phyloP scores from a whole-genome alignment of 2,329 filamentous ascomycete species.

The Calycina herbarum region DNA sequence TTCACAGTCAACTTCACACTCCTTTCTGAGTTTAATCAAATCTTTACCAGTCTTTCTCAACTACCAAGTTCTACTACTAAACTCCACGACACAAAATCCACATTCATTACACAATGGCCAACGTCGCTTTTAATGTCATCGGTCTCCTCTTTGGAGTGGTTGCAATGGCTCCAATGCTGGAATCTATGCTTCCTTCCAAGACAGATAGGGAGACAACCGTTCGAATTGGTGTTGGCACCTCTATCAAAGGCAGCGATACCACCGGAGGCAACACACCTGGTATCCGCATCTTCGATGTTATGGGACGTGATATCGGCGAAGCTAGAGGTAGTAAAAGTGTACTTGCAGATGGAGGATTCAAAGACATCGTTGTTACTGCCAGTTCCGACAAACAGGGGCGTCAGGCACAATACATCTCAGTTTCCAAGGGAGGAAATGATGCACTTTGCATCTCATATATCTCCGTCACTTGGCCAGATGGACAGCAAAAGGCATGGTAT shows the following conservation, averaged over 20 bases:
- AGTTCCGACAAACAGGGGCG: not conserved
- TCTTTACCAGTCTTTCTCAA: not conserved
- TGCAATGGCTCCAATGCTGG: slow-evolving; percentile 5
- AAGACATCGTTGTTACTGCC: not conserved
- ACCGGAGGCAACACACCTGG: slow-evolving; percentile 8
- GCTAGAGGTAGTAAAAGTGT: not conserved
- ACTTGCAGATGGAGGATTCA: not conserved
- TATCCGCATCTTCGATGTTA: slow-evolving; percentile 5
- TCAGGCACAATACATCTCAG: slow-evolving; percentile 2
- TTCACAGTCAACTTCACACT: not conserved
- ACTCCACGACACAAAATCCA: not conserved
- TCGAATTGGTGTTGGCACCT: not conserved
- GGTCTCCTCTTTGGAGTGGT: not conserved
- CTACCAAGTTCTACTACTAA: not conserved
- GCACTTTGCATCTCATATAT: slow-evolving; percentile 10
- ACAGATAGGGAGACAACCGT: not conserved
- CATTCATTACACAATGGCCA: slow-evolving; percentile 4
- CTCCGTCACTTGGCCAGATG: not conserved
- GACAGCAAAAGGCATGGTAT: not conserved
- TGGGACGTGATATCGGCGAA: not conserved
- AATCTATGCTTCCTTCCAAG: slow-evolving; percentile 6
- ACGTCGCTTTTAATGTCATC: slow-evolving; percentile 1
- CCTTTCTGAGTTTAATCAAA: not conserved
- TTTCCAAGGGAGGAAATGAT: slow-evolving; percentile 5
- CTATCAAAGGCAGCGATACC: slow-evolving; percentile 3